phyloP scores from a whole-genome alignment of 805 yeast species.

The Kodamaea leandrae region DNA sequence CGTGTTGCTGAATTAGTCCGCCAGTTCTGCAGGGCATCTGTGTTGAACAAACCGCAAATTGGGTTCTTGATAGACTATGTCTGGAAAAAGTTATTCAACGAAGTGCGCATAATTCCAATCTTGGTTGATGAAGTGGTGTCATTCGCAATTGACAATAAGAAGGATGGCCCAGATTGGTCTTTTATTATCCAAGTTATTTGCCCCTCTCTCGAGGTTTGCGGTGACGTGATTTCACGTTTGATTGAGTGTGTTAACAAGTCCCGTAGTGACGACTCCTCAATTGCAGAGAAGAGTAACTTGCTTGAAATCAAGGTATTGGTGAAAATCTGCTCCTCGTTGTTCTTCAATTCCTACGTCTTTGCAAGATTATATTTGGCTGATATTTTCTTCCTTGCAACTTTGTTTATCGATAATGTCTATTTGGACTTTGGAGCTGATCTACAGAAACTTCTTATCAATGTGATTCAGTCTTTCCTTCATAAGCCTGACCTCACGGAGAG shows the following conservation, averaged over 20 bases:
- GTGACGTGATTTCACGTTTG: conserved; percentile 57
- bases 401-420: conserved; percentile 52
- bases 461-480: conserved; percentile 65
- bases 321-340: conserved; percentile 58
- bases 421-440: conserved; percentile 58
- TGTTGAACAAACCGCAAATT: conserved; percentile 45
- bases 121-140: conserved; percentile 73
- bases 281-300: conserved; percentile 51
- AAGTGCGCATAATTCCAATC: conserved; percentile 54
- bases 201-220: conserved; percentile 73
- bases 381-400: conserved; percentile 61
- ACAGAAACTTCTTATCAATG: conserved; percentile 60
- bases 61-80: conserved; percentile 56
- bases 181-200: conserved; percentile 61
- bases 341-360: conserved; percentile 65
- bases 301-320: conserved; percentile 69
- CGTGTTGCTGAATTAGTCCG: conserved; percentile 60
- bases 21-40: conserved; percentile 57
- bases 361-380: conserved; percentile 71
- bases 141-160: conserved; percentile 71
- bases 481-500: conserved; percentile 47
- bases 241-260: conserved; percentile 53
- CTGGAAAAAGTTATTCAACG: conserved; percentile 67
- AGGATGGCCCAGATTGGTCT: conserved; percentile 71
- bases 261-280: conserved; percentile 39